Base-by-base conservation (phyloP, 345 rosid species). In the Sapria himalayana region DNA sequence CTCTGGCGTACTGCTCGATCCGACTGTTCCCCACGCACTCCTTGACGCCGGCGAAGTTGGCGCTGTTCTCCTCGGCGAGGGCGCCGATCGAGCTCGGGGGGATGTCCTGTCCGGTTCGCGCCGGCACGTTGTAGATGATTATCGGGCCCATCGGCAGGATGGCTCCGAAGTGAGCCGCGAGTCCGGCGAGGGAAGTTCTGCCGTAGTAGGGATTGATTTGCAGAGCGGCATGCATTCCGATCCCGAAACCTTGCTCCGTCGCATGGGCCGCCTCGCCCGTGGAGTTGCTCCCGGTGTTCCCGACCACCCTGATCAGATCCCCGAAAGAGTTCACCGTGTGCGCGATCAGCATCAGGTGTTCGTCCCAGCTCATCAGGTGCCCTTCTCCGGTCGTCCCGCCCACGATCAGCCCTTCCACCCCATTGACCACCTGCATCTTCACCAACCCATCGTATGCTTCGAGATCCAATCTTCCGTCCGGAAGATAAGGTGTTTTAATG, bases 371-470 rank as follows among this genome's bases (percentile, higher is more conserved):
- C 92, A 81, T 86, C 33, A 81, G 44, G 16, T 81, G 94, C 10
- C 97, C 97, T 60, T 86, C 97, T 21, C 92, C 97, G 0, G 97
- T 82, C 37, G 89, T 78, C 36, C 94, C 97, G 6, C 92, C 92
- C 29, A 86, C 89, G 11, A 86, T 72, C 41, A 81, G 69, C 57
- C 79, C 92, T 68, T 73, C 85, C 5, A 57, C 85, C 2, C 89
- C 85, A 47, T 63, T 49, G 33, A 32, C 55, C 5, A 78, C 73
- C 63, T 81, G 97, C 54, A 58, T 63, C 54, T 78, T 63, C 44
- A 86, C 69, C 60, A 81, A 60, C 22, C 51, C 72, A 44, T 78
- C 78, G 19, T 76, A 81, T n/a, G 89, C 82, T 73, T 86, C 82
- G 0, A 81, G 85, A 59, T 86, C 92, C 42, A 81, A 76, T 57